These are phyloP conservation scores for Serpula lacrymans DNA, from an alignment of 768 basidiomycete species.

Conservation along the genomic window DNA sequence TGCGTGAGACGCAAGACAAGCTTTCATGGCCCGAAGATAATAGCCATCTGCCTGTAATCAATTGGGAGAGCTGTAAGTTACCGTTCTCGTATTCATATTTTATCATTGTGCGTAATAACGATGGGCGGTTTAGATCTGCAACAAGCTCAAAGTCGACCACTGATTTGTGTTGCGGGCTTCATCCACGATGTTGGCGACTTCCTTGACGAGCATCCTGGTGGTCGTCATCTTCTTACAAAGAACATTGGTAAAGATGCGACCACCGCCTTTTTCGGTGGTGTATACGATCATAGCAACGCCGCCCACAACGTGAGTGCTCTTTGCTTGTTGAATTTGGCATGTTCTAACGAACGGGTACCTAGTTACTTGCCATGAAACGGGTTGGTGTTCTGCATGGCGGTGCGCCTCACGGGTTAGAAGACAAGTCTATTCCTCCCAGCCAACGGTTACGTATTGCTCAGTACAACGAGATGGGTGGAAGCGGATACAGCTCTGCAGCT, in stretches of 20 bases:
- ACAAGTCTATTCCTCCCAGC: conserved; percentile 66
- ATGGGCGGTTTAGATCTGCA: conserved; percentile 55
- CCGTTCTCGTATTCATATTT: neutral
- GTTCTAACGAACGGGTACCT: conserved; percentile 4
- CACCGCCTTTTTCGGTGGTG: conserved; percentile 91
- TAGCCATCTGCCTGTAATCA: conserved; percentile 74
- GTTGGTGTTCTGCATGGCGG: conserved; percentile 54
- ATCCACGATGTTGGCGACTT: conserved; percentile 88
- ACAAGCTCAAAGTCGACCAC: conserved; percentile 73
- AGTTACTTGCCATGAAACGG: conserved; percentile 47
- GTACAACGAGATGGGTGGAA: conserved; percentile 50
- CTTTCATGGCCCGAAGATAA: conserved; percentile 78
- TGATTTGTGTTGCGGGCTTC: conserved; percentile 87
- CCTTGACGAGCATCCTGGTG: conserved; percentile 90
- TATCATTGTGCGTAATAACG: conserved; percentile 4
- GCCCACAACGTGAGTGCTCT: conserved; percentile 67
- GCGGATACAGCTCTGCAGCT: conserved; percentile 54
- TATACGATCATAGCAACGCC: conserved; percentile 86
- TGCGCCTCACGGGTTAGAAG: conserved; percentile 51
- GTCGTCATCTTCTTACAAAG: conserved; percentile 77
- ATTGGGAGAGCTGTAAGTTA: conserved; percentile 80
- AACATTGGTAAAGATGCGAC: conserved; percentile 90
- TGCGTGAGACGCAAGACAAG: conserved; percentile 72
- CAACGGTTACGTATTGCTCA: conserved; percentile 68
- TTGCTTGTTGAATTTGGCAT: neutral